Evolutionary conservation across 306 rosid species (phyloP).

Genomic region (Dryas drummondii): DNA sequence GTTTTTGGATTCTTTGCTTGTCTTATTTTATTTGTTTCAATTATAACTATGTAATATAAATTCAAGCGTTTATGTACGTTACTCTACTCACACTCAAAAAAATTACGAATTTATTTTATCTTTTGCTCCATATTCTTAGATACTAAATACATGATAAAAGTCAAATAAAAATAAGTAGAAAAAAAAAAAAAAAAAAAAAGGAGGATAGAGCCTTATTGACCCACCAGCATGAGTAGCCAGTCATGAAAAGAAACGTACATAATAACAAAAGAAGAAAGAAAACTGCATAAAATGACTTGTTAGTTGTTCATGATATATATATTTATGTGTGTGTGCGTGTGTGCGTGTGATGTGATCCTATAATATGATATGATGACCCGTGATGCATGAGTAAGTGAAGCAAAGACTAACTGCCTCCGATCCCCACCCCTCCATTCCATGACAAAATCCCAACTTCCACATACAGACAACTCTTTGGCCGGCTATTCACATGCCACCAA

Average conservation of each 20-base stretch:
- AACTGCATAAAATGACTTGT: constrained; percentile 23
- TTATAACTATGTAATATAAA: too few species aligned
- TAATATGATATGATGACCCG: constrained; percentile 21
- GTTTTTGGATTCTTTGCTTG: too few species aligned
- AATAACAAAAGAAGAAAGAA: constrained; percentile 2
- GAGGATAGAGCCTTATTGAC: too few species aligned
- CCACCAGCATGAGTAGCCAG: too few species aligned
- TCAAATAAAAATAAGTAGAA: too few species aligned
- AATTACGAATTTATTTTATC: too few species aligned
- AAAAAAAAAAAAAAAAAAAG: too few species aligned
- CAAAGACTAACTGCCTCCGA: constrained; percentile 20
- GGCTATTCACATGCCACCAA: constrained; percentile 61
- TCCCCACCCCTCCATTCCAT: constrained; percentile 26
- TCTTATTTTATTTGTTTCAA: too few species aligned
- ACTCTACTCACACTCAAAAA: too few species aligned
- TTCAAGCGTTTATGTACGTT: too few species aligned
- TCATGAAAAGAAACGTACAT: background rate
- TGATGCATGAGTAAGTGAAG: constrained; percentile 25
- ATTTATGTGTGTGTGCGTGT: background rate
- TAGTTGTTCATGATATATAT: constrained; percentile 27
- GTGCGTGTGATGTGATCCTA: background rate
- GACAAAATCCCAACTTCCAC: constrained; percentile 51
- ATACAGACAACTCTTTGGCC: constrained; percentile 44
- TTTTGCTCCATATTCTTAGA: too few species aligned
- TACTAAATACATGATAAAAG: too few species aligned